A percentile compares a stretch with the other conserved stretches of the same genome.
These are phyloP conservation scores for Phanerodontia chrysosporium DNA, from an alignment of 768 basidiomycete species.

Conservation along the genomic window DNA sequence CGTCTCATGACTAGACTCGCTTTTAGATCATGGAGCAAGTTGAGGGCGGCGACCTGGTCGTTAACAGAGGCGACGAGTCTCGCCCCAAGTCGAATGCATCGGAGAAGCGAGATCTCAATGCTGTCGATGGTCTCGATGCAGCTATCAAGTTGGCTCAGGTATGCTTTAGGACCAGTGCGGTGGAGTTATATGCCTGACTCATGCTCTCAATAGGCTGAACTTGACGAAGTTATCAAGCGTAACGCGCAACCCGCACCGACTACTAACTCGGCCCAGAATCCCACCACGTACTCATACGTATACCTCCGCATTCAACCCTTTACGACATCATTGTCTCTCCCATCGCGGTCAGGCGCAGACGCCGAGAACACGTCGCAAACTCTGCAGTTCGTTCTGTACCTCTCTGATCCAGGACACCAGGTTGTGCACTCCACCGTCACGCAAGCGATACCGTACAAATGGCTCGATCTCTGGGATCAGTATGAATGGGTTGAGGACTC, in stretches of 20 bases:
- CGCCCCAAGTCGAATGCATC: constrained; percentile 56
- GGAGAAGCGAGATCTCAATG: constrained; percentile 64
- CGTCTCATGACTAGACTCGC: neutral
- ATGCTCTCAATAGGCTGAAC: constrained; percentile 51
- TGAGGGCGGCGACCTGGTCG: constrained; percentile 85
- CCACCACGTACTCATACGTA: constrained; percentile 82
- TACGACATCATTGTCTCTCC: constrained; percentile 50
- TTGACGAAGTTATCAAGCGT: constrained; percentile 70
- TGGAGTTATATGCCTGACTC: neutral
- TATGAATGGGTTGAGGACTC: constrained; percentile 97
- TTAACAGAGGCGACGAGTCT: constrained; percentile 79
- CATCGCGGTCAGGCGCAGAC: constrained; percentile 25
- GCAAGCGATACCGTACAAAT: constrained; percentile 77
- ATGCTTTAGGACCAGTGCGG: constrained; percentile 17
- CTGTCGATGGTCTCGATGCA: constrained; percentile 79
- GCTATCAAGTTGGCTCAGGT: constrained; percentile 86
- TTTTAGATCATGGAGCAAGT: constrained; percentile 88
- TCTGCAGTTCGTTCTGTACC: constrained; percentile 60
- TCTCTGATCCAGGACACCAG: constrained; percentile 76
- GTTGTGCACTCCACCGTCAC: constrained; percentile 75
- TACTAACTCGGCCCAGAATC: constrained; percentile 39
- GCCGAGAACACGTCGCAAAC: constrained; percentile 24
- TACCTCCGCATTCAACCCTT: constrained; percentile 94
- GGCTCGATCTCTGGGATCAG: constrained; percentile 88
- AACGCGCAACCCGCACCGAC: constrained; percentile 38